phyloP scores from a whole-genome alignment of 371 early-diverging fungal species.

The Mucor irregularis region DNA sequence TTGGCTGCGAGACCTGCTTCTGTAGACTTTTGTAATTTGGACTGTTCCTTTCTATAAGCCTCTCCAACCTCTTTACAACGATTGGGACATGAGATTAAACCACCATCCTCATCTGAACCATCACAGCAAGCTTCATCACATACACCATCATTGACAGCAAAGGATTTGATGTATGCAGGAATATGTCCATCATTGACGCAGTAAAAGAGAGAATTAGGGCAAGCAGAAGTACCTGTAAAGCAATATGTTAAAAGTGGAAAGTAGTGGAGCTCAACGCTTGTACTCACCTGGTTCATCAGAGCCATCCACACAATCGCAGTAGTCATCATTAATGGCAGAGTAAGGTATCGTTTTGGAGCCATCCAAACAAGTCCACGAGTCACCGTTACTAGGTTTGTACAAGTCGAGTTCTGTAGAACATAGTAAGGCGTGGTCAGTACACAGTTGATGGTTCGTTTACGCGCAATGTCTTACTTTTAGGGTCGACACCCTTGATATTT shows the following conservation, averaged over 20 bases:
- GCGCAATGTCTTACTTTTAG: slow-evolving; percentile 27
- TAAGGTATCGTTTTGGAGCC: slow-evolving; percentile 67
- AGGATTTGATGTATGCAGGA: slow-evolving; percentile 68
- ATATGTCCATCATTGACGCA: slow-evolving; percentile 82
- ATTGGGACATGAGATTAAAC: slow-evolving; percentile 67
- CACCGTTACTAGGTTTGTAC: slow-evolving; percentile 38
- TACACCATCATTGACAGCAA: slow-evolving; percentile 89
- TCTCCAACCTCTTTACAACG: slow-evolving; percentile 66
- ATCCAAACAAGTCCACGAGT: slow-evolving; percentile 77
- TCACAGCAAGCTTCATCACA: slow-evolving; percentile 96
- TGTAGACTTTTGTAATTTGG: slow-evolving; percentile 29
- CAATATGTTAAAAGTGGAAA: neutral
- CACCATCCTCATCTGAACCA: slow-evolving; percentile 84
- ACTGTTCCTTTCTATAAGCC: slow-evolving; percentile 41
- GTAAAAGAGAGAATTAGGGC: slow-evolving; percentile 76
- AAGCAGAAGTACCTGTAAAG: slow-evolving; percentile 83
- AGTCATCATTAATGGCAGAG: slow-evolving; percentile 88
- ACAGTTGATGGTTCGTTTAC: neutral
- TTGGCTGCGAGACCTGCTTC: slow-evolving; percentile 32
- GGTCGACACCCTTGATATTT: slow-evolving; percentile 29
- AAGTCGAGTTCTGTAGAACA: slow-evolving; percentile 34
- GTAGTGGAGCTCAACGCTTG: no score
- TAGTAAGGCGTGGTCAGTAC: no score
- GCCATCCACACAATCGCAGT: slow-evolving; percentile 94
- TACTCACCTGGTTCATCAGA: slow-evolving; percentile 96